Base-by-base conservation (phyloP, 2,329 filamentous ascomycete genomes). In the Helotiales sp. region DNA sequence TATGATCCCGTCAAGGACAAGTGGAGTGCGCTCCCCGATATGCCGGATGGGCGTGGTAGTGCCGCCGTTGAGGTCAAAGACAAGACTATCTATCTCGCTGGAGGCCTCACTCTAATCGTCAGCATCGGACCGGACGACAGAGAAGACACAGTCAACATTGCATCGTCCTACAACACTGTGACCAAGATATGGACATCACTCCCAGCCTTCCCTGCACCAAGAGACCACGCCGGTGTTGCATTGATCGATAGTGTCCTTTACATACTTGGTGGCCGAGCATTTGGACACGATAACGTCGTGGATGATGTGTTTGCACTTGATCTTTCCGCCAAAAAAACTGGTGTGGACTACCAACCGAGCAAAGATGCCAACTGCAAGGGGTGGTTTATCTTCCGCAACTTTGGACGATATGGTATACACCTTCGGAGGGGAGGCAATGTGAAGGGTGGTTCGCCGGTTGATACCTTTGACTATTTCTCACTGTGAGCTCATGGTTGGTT, bases 381-480 rank as follows among this genome's bases (percentile, higher is more conserved):
- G 74, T 2, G 75, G 74, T 0, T 33, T 70, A 10, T 55, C 63
- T 64, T 40, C 38, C 1, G 71, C 63, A 0, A 66, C 66, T 0
- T 48, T 76, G 1, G 69, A 64, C 0, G 54, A 48, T 0, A 59
- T 61, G 17, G 59, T 75, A 10, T 76, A 72, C 42, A 68, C 70
- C 0, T 69, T 77, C 52, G 74, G 74, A 1, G 75, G 74, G 4
- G 74, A 77, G 46, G 75, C 72, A 56, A 56, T n/a, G n/a, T n/a
- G n/a, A n/a, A n/a, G n/a, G n/a, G n/a, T n/a, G n/a, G n/a, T n/a
- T n/a, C n/a, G n/a, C n/a, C n/a, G n/a, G n/a, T n/a, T n/a, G n/a
- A n/a, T n/a, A n/a, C n/a, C n/a, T n/a, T n/a, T n/a, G n/a, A n/a
- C n/a, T n/a, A n/a, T n/a, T n/a, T n/a, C n/a, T n/a, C n/a, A n/a